Percentiles rank a stretch among this genome's conserved stretches.
These are phyloP conservation scores for Fusarium phyllophilum DNA, from an alignment of 2,329 filamentous ascomycete species.

Conservation along the genomic window DNA sequence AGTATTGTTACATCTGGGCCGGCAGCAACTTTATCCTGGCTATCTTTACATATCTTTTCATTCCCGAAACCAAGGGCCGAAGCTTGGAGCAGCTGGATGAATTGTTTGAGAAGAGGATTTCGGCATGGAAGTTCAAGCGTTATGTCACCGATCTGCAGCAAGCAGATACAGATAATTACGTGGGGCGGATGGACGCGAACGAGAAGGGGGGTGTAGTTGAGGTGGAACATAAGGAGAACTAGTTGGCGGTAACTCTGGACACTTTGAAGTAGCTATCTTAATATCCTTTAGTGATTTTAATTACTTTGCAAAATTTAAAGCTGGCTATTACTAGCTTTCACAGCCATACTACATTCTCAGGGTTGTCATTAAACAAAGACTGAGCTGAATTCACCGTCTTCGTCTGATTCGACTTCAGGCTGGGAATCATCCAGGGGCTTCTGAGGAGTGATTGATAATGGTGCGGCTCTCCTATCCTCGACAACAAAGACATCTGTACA, in stretches of 20 bases:
- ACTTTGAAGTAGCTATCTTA: not conserved
- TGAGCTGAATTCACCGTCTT: too few relatives aligned
- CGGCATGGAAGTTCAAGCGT: not conserved
- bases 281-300: too few relatives aligned
- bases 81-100: not conserved
- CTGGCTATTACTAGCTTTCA: too few relatives aligned
- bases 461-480: too few relatives aligned
- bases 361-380: too few relatives aligned
- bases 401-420: too few relatives aligned
- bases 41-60: not conserved
- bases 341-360: too few relatives aligned
- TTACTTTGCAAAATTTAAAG: too few relatives aligned
- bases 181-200: fast-evolving
- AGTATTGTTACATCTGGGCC: not conserved
- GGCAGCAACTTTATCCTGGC: not conserved
- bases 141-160: not conserved
- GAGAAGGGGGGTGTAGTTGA: not conserved
- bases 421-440: too few relatives aligned
- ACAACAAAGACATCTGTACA: too few relatives aligned
- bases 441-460: too few relatives aligned
- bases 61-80: not conserved
- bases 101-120: not conserved
- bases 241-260: not conserved
- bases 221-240: not conserved
- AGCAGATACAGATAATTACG: not conserved